phyloP scores from a whole-genome alignment of 1,284 basidiomycete species.

The Vanrija sp. region DNA sequence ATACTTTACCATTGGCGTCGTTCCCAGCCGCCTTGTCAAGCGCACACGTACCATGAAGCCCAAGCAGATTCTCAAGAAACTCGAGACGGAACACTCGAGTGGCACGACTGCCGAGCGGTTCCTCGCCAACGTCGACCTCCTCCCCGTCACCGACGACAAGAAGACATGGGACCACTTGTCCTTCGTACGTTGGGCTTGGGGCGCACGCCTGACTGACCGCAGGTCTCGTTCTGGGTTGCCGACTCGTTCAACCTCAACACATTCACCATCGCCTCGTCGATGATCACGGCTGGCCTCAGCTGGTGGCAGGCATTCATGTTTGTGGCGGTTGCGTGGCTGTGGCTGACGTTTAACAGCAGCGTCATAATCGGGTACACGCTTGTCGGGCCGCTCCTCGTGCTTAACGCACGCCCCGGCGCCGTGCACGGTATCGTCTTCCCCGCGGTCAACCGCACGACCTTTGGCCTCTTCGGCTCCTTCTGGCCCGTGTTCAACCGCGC shows the following conservation, averaged over 20 bases:
- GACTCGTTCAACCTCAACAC: slow-evolving; percentile 71
- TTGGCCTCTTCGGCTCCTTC: slow-evolving; percentile 67
- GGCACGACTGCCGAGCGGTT: slow-evolving; percentile 57
- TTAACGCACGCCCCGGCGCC: slow-evolving; percentile 71
- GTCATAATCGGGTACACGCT: slow-evolving; percentile 72
- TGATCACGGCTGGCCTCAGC: slow-evolving; percentile 68
- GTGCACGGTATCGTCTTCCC: slow-evolving; percentile 69
- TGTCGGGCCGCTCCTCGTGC: slow-evolving; percentile 68
- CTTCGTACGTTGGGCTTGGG: slow-evolving; percentile 20
- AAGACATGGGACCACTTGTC: slow-evolving; percentile 39
- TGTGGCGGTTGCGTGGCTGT: slow-evolving; percentile 54
- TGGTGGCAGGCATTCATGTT: slow-evolving; percentile 64
- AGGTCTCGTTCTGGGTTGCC: slow-evolving; percentile 10
- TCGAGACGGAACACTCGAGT: slow-evolving; percentile 57
- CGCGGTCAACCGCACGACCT: slow-evolving; percentile 67
- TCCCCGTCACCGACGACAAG: slow-evolving; percentile 34
- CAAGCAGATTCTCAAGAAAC: slow-evolving; percentile 28
- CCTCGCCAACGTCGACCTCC: slow-evolving; percentile 52
- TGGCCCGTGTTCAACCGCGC: slow-evolving; percentile 16
- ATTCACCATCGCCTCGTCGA: slow-evolving; percentile 58
- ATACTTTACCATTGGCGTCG: no score
- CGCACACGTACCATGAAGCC: not conserved
- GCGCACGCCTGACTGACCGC: not conserved
- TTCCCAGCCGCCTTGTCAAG: no score
- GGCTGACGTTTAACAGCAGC: slow-evolving; percentile 57